A percentile compares a stretch with the other conserved stretches of the same genome.
Evolutionary conservation across 306 rosid species (phyloP).

Genomic region (Casuarina cunninghamiana): DNA sequence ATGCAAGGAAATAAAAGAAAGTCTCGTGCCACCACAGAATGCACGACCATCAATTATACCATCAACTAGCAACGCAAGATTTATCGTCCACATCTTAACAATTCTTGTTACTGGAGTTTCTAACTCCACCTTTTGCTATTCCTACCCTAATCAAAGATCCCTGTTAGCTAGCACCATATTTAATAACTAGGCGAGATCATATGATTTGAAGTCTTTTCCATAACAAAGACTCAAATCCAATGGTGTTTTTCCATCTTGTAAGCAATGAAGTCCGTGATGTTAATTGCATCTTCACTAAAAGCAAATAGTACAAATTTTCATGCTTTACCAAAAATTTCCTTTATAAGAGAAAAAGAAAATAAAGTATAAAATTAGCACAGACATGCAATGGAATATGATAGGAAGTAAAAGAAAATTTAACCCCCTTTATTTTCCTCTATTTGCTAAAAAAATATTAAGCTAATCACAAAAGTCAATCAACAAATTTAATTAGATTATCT

Average conservation of each 20-base stretch:
- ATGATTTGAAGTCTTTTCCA: constrained; percentile 88
- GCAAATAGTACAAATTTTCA: background rate
- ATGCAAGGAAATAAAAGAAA: background rate
- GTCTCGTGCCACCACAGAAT: constrained; percentile 6
- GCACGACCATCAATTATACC: constrained; percentile 15
- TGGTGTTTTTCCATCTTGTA: constrained; percentile 86
- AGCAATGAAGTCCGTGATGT: constrained; percentile 18
- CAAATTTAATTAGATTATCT: background rate
- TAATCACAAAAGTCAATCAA: background rate
- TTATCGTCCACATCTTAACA: background rate
- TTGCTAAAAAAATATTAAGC: background rate
- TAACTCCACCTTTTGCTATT: constrained; percentile 13
- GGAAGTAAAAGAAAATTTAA: background rate
- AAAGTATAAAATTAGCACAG: background rate
- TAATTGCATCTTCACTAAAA: background rate
- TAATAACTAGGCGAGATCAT: constrained; percentile 71
- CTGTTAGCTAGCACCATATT: constrained; percentile 50
- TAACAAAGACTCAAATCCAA: constrained; percentile 78
- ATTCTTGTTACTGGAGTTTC: constrained; percentile 13
- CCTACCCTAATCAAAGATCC: constrained; percentile 32
- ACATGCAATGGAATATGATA: background rate
- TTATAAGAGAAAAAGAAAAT: background rate
- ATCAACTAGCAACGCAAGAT: background rate
- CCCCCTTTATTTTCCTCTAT: background rate
- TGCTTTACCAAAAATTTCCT: background rate